phyloP scores from a whole-genome alignment of 2,329 filamentous ascomycete genomes.

The Gaeumannomyces tritici region DNA sequence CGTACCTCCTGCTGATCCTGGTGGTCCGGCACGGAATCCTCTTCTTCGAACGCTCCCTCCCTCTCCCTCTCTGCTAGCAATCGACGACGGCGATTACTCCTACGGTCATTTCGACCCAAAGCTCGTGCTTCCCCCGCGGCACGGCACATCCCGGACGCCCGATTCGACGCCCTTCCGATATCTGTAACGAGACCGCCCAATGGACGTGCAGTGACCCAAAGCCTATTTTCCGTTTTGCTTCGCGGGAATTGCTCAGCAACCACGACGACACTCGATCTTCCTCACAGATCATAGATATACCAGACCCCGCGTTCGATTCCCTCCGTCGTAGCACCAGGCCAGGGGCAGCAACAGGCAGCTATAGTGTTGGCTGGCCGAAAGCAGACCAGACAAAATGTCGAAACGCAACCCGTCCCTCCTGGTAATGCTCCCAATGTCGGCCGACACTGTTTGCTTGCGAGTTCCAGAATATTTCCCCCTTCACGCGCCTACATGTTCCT shows the following conservation, averaged over 20 bases:
- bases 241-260: background rate
- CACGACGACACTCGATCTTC: background rate
- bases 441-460: slow-evolving; percentile 6
- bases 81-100: background rate
- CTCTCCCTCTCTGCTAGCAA: no score
- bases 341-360: background rate
- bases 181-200: background rate
- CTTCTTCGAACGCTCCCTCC: background rate
- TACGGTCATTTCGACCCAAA: no score
- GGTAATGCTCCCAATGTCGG: slow-evolving; percentile 26
- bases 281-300: background rate
- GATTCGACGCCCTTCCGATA: background rate
- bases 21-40: background rate
- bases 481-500: slow-evolving; percentile 13
- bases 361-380: background rate
- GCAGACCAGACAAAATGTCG: slow-evolving; percentile 7
- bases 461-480: slow-evolving; percentile 8
- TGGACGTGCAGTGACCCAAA: background rate
- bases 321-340: background rate
- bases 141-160: no score
- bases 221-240: background rate
- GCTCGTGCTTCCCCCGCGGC: background rate
- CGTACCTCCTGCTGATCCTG: background rate
- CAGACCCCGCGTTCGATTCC: background rate
- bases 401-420: slow-evolving; percentile 54